Evolutionary conservation across 2,329 filamentous ascomycete genomes (phyloP).

Genomic region (Xylaria sp.): DNA sequence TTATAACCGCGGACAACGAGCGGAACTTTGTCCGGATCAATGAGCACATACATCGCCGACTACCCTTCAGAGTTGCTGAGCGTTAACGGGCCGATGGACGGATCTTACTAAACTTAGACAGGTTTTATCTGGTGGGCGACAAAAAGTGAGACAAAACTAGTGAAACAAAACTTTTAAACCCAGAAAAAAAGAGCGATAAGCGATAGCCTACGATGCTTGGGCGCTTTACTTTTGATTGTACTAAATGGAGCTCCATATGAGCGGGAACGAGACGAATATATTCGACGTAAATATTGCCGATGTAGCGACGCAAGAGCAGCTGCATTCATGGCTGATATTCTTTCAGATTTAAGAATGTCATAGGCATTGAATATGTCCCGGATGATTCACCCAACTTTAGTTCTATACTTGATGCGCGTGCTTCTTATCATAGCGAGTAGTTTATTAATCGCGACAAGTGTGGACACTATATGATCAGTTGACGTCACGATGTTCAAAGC

Average conservation of each 20-base stretch:
- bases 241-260: not conserved
- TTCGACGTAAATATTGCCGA: constrained; percentile 1
- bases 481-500: not conserved
- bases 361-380: not conserved
- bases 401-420: not conserved
- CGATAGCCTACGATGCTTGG: constrained; percentile 3
- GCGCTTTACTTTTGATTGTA: constrained; percentile 13
- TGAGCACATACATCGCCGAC: constrained; percentile 55
- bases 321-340: not conserved
- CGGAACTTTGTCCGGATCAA: constrained; percentile 76
- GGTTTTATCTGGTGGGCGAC: not conserved
- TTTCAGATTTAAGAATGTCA: not conserved
- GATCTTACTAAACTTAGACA: not conserved
- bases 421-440: not conserved
- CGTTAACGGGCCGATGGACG: not conserved
- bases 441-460: not conserved
- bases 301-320: not conserved
- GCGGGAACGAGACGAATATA: constrained; percentile 4
- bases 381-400: not conserved
- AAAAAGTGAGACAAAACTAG: not conserved
- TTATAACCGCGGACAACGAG: constrained; percentile 79
- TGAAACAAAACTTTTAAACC: too few species aligned
- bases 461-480: not conserved
- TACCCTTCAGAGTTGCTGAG: constrained; percentile 52
- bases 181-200: not conserved